Evolutionary conservation across 2,329 filamentous ascomycete species (phyloP).

Genomic region (Stagonosporopsis vannaccii): DNA sequence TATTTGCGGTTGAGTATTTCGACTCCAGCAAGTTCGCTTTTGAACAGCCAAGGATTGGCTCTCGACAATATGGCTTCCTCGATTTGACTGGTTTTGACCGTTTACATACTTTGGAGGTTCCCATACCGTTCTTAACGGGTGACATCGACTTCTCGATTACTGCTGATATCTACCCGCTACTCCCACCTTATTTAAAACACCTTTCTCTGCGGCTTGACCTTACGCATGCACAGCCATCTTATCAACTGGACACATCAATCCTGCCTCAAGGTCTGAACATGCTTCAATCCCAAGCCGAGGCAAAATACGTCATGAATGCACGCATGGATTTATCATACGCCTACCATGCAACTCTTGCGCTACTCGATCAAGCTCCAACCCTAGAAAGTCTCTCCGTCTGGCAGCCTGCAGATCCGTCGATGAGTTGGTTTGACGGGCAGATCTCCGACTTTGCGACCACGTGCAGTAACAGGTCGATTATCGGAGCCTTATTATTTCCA

Average conservation of each 20-base stretch:
- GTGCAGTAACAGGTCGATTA: conserved; percentile 35
- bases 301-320: conserved; percentile 22
- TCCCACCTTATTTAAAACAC: conserved; percentile 35
- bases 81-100: conserved; percentile 29
- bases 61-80: conserved; percentile 29
- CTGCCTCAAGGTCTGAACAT: conserved; percentile 24
- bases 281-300: conserved; percentile 26
- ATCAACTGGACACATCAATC: conserved; percentile 28
- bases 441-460: conserved; percentile 32
- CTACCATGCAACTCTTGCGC: conserved; percentile 26
- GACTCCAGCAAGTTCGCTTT: conserved; percentile 26
- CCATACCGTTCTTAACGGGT: conserved; percentile 36
- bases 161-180: conserved; percentile 26
- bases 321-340: conserved; percentile 39
- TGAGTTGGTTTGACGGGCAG: conserved; percentile 34
- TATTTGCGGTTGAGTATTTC: conserved; percentile 33
- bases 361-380: conserved; percentile 27
- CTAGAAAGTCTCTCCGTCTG: conserved; percentile 35
- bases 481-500: conserved; percentile 28
- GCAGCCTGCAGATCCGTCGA: conserved; percentile 36
- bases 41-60: conserved; percentile 28
- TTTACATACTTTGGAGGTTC: conserved; percentile 36
- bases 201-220: conserved; percentile 36
- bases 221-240: conserved; percentile 33
- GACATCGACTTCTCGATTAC: conserved; percentile 33